Conservation (phyloP, 768 basidiomycete genomes). For the Hypholoma fasciculare region DNA sequence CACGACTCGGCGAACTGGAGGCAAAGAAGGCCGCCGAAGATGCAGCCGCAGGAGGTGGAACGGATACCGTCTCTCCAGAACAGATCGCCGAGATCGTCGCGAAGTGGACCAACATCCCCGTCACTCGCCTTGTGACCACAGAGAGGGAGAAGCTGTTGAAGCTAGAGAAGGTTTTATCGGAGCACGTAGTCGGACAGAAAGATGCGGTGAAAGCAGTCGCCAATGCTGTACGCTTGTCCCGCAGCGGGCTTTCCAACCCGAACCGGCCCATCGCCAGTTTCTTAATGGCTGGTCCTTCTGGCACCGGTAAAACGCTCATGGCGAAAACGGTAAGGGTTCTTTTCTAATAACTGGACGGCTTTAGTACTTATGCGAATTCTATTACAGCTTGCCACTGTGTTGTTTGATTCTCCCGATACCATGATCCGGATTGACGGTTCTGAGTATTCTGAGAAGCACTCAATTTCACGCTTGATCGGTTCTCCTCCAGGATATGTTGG, state of each 20-base stretch:
- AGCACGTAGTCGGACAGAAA: constrained; percentile 84
- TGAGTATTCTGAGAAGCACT: constrained; percentile 83
- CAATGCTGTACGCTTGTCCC: constrained; percentile 89
- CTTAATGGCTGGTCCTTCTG: constrained; percentile 89
- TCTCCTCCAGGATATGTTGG: constrained; percentile 89
- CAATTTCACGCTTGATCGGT: constrained; percentile 52
- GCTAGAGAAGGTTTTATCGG: constrained; percentile 82
- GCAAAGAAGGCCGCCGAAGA: constrained; percentile 73
- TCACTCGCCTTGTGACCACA: constrained; percentile 81
- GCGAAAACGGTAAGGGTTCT: constrained; percentile 74
- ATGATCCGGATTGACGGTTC: constrained; percentile 93
- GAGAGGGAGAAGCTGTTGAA: constrained; percentile 86
- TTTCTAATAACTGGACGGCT: background rate
- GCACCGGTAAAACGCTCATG: constrained; percentile 88
- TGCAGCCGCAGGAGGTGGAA: constrained; percentile 51
- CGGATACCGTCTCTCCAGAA: constrained; percentile 80
- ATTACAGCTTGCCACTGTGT: constrained; percentile 74
- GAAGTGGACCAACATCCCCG: constrained; percentile 92
- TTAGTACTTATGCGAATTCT: constrained; percentile 4
- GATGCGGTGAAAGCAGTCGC: constrained; percentile 92
- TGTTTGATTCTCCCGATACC: constrained; percentile 90
- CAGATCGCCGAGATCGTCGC: constrained; percentile 94
- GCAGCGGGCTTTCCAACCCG: constrained; percentile 91
- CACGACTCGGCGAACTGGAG: constrained; percentile 68
- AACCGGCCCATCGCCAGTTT: constrained; percentile 90